A percentile compares a stretch with the other conserved stretches of the same genome.
Conservation (phyloP, 2,329 filamentous ascomycete genomes). For the Acrodontium crateriforme region DNA sequence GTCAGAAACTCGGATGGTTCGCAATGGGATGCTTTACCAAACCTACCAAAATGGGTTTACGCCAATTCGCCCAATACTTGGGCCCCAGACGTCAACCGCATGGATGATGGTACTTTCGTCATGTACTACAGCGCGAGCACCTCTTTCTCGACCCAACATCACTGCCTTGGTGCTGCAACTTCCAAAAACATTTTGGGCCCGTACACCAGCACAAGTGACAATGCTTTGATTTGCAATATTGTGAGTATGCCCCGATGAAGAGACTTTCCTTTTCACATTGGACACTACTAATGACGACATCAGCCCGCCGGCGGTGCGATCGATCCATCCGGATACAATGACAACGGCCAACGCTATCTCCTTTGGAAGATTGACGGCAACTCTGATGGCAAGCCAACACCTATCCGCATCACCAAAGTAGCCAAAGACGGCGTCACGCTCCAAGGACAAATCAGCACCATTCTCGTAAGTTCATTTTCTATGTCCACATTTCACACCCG, state of each 20-base stretch:
- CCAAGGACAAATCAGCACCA: constrained; percentile 11
- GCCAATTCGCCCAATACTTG: constrained; percentile 39
- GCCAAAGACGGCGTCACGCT: constrained; percentile 19
- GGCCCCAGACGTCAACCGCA: constrained; percentile 46
- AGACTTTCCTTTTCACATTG: not conserved
- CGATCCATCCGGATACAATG: constrained; percentile 17
- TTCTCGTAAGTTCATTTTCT: too few relatives aligned
- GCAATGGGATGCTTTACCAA: constrained; percentile 40
- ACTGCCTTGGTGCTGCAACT: constrained; percentile 19
- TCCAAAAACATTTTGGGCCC: constrained; percentile 13
- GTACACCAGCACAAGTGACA: constrained; percentile 9
- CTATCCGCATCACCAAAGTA: constrained; percentile 20
- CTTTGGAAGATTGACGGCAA: constrained; percentile 21
- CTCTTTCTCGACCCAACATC: constrained; percentile 10
- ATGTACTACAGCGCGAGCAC: constrained; percentile 19
- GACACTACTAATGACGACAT: too few relatives aligned
- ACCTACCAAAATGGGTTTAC: constrained; percentile 37
- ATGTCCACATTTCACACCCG: not conserved
- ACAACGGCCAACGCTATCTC: constrained; percentile 17
- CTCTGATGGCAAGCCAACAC: constrained; percentile 15
- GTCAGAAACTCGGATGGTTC: constrained; percentile 27
- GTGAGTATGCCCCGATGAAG: constrained; percentile 1
- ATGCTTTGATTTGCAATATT: constrained; percentile 14
- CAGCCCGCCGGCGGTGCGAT: constrained; percentile 19
- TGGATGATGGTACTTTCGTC: constrained; percentile 15